phyloP scores from a whole-genome alignment of 2,329 filamentous ascomycete species.

The Paraconiothyrium brasiliense region DNA sequence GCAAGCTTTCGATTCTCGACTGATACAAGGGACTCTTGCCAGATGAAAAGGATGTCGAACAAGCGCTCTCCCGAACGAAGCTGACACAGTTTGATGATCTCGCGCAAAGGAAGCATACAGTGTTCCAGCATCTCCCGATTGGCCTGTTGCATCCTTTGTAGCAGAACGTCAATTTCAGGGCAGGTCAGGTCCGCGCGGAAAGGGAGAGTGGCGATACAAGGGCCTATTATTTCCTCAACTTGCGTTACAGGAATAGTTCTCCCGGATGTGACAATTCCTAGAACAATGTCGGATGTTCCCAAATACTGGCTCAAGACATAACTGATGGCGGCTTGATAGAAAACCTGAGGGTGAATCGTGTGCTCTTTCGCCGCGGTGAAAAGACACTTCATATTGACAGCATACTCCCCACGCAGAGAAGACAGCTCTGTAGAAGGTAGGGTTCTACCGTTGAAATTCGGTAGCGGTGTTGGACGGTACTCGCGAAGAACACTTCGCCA shows the following conservation, averaged over 20 bases:
- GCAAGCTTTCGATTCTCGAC: slow-evolving; percentile 37
- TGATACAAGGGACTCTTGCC: slow-evolving; percentile 75
- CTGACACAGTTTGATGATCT: slow-evolving; percentile 72
- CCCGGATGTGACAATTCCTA: slow-evolving; percentile 85
- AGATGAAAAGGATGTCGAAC: slow-evolving; percentile 84
- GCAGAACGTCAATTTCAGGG: slow-evolving; percentile 66
- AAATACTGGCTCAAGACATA: slow-evolving; percentile 72
- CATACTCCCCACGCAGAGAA: slow-evolving; percentile 32
- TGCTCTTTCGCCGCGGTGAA: slow-evolving; percentile 33
- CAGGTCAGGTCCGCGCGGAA: slow-evolving; percentile 69
- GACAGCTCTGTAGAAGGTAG: slow-evolving; percentile 19
- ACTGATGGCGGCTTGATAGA: slow-evolving; percentile 78
- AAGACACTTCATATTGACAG: slow-evolving; percentile 26
- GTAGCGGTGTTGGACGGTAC: slow-evolving; percentile 64
- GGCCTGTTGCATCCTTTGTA: slow-evolving; percentile 69
- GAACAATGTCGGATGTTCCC: slow-evolving; percentile 71
- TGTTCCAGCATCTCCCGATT: slow-evolving; percentile 74
- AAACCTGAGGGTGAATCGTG: slow-evolving; percentile 70
- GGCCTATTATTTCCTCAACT: slow-evolving; percentile 79
- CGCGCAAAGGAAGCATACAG: slow-evolving; percentile 69
- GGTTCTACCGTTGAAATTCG: slow-evolving; percentile 63
- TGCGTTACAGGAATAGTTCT: slow-evolving; percentile 75
- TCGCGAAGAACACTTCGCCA: slow-evolving; percentile 74
- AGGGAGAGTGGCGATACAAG: slow-evolving; percentile 80
- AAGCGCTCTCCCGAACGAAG: slow-evolving; percentile 65